Base-by-base conservation (phyloP, 345 rosid species). In the Combretum micranthum region DNA sequence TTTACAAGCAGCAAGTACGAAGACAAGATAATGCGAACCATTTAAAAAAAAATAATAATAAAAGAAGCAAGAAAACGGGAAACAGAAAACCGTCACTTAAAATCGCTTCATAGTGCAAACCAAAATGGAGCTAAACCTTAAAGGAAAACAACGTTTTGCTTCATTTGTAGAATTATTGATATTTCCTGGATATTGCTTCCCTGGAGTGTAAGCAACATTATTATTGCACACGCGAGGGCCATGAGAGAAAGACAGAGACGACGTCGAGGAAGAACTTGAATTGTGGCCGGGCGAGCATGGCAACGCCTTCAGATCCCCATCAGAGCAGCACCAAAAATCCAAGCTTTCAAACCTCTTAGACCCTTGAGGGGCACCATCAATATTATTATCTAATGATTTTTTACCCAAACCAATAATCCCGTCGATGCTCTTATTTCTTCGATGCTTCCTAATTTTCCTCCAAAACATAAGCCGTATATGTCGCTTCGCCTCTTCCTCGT, bases 241-340 rank as follows among this genome's bases (percentile, higher is more conserved):
- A 4, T 67, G 55, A 5, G 64, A 60, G 12, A 50, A 79, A 12
- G 78, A 75, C 4, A 73, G 50, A 1, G 76, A 53, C 0, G 80
- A 69, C 10, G 67, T 69, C 1, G 80, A 75, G 4, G 80, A 81
- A 19, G 76, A 69, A 61, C 68, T 70, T 17, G 83, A 80, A 48
- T 60, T 55, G 5, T 50, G 15, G 6, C 21, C 21, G 5, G 64
- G 44, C 10, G 59, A 58, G 6, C 18, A 25, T 7, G 64, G 42
- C 10, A 55, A 58, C 20, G 15, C 68, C 69, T 15, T 0, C 10
- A 43, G 17, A n/a, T 63, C 70, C 4, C 72, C 75, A 10, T 62
- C 37, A 2, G 69, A 69, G 8, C 60, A 69, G 62, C 80, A 60
- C 56, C 55, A 55, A 20, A 57, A 45, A 48, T 69, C 75, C 4